Evolutionary conservation across 2,329 filamentous ascomycete species (phyloP), one percentile per base, ranked within the genome.

Genomic region (Aspergillus pseudoglaucus): DNA sequence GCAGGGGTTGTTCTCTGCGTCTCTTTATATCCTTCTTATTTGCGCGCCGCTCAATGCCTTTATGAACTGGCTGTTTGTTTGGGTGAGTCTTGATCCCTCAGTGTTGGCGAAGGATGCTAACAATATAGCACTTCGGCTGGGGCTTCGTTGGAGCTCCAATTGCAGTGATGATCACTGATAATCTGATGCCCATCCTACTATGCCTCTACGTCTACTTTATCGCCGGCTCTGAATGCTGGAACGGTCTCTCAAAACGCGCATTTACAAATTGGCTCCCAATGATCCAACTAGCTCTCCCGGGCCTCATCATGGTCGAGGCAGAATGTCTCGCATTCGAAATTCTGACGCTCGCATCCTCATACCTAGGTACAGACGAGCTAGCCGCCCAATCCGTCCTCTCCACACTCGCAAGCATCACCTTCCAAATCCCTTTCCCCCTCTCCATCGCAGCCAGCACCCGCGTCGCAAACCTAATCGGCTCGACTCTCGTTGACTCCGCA

Each of bases 281-380:
- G 91, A 81, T 97, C 59, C 82, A 83, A 42, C 83, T 97, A 33
- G 89, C 91, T 0, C 73, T 96, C 10, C 90, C 91, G 0, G 91
- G 91, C 1, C 83, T 97, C 65, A 74, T 95, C 55, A 96, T 96
- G 90, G 86, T 97, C 2, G 84, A 94, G 65, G 90, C 91, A 4
- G 91, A 97, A 66, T 95, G 88, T 71, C 78, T 96, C 9, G 90
- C 90, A 6, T 97, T 97, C 65, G 91, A 97, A 66, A 82, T 95
- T 43, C 75, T 95, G 53, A 95, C 90, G 0, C 76, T 96, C n/a
- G 82, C 84, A 7, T 81, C 88, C 0, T 88, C 85, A 45, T 88
- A 87, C 58, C 84, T 96, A 49, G 87, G 87, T 14, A 82, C 87
- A 1, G 84, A 84, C 15, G 82, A 85, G 52, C 79, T 97, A 1